Evolutionary conservation across 495 filamentous ascomycete species (phyloP).

Genomic region (Lophiotrema nucula): DNA sequence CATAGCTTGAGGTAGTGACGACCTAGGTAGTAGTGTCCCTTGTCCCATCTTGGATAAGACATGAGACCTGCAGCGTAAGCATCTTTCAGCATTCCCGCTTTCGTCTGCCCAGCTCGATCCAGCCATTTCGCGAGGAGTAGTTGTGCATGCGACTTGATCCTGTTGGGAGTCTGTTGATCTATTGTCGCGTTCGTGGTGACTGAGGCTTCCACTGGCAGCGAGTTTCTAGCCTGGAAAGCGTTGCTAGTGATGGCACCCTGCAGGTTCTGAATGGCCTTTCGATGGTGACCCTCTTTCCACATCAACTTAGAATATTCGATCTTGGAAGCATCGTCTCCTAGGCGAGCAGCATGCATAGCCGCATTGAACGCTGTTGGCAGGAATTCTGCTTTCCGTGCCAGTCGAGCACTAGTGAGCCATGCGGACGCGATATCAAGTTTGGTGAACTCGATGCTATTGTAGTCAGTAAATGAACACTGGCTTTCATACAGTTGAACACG

Average conservation of each 20-base stretch:
- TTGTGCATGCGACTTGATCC: constrained; percentile 64
- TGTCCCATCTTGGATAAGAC: constrained; percentile 75
- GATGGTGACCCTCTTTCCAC: constrained; percentile 93
- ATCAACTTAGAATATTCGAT: constrained; percentile 90
- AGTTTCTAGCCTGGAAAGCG: constrained; percentile 56
- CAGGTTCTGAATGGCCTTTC: constrained; percentile 89
- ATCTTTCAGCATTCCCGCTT: constrained; percentile 69
- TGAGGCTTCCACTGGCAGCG: constrained; percentile 35
- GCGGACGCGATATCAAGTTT: constrained; percentile 73
- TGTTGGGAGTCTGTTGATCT: constrained; percentile 48
- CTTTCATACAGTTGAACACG: constrained; percentile 25
- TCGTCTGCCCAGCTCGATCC: constrained; percentile 85
- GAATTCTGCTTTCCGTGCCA: constrained; percentile 81
- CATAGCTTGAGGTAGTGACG: constrained; percentile 97
- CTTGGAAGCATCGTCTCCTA: constrained; percentile 79
- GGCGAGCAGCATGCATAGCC: constrained; percentile 79
- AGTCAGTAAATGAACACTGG: neutral
- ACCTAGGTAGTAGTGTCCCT: constrained; percentile 93
- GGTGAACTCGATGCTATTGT: constrained; percentile 47
- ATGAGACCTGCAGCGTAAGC: constrained; percentile 74
- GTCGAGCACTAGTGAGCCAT: constrained; percentile 81
- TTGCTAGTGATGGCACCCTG: constrained; percentile 78
- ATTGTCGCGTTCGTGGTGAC: constrained; percentile 36
- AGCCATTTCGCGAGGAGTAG: constrained; percentile 95
- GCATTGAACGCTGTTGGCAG: constrained; percentile 88